Conservation (phyloP, 257 asterid species). For the Solanum corneliomulleri region DNA sequence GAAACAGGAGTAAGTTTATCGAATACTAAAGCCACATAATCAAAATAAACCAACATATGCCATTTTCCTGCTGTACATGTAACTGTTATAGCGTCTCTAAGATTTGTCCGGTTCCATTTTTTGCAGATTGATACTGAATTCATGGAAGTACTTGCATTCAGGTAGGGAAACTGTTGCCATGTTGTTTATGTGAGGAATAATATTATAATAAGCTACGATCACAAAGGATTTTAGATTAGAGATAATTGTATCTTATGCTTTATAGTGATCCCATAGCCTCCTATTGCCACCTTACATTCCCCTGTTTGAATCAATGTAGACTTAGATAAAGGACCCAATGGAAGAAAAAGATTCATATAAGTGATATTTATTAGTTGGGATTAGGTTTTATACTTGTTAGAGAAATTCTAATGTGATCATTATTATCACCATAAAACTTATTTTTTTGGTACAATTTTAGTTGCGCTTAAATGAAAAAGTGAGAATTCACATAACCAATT, state of each 20-base stretch:
- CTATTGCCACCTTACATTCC: neutral
- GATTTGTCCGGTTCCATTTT: neutral
- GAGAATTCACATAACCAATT: neutral
- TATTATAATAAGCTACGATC: neutral
- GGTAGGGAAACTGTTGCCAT: conserved; percentile 2
- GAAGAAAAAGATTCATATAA: neutral
- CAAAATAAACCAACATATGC: neutral
- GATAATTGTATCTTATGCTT: neutral
- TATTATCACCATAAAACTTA: neutral
- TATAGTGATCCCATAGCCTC: neutral
- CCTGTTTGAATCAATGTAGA: neutral
- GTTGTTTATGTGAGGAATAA: neutral
- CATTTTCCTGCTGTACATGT: neutral
- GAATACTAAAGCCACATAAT: neutral
- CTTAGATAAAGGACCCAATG: neutral
- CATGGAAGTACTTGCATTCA: conserved; percentile 34
- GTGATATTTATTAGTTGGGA: neutral
- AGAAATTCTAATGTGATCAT: neutral
- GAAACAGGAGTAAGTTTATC: conserved; percentile 58
- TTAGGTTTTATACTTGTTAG: neutral
- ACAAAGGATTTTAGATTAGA: neutral
- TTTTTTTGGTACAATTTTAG: neutral
- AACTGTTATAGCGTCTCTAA: neutral
- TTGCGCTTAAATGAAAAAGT: neutral
- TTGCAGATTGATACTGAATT: conserved; percentile 40